Evolutionary conservation across 2,329 filamentous ascomycete genomes (phyloP).

Genomic region (Lasiodiplodia hormozganensis): DNA sequence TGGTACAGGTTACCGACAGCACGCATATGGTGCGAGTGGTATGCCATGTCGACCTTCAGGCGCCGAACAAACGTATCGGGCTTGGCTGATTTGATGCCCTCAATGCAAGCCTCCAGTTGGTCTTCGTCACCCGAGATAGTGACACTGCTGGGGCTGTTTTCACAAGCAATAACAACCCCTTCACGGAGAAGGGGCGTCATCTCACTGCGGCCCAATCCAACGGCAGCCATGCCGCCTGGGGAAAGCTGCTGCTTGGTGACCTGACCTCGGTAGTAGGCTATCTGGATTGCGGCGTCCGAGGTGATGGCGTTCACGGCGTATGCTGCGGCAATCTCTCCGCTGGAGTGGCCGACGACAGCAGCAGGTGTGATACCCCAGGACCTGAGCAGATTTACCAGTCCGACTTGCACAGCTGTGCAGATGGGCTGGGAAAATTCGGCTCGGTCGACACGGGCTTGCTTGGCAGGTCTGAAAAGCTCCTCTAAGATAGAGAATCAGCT

Average conservation of each 20-base stretch:
- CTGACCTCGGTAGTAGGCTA: slow-evolving; percentile 29
- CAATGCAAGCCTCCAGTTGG: slow-evolving; percentile 26
- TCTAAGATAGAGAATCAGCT: background rate
- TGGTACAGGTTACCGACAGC: slow-evolving; percentile 35
- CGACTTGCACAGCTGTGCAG: slow-evolving; percentile 29
- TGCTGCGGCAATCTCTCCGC: slow-evolving; percentile 30
- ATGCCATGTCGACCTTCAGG: slow-evolving; percentile 38
- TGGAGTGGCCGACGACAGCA: slow-evolving; percentile 29
- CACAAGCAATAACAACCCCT: slow-evolving; percentile 30
- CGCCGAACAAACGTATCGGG: slow-evolving; percentile 21
- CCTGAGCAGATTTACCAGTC: slow-evolving; percentile 19
- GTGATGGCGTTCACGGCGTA: slow-evolving; percentile 23
- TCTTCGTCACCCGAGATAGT: slow-evolving; percentile 37
- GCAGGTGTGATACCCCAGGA: slow-evolving; percentile 6
- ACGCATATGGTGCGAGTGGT: slow-evolving; percentile 41
- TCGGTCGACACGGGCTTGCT: background rate
- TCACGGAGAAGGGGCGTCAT: slow-evolving; percentile 13
- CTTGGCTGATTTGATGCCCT: slow-evolving; percentile 12
- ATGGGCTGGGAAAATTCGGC: slow-evolving; percentile 31
- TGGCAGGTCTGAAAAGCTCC: slow-evolving; percentile 16
- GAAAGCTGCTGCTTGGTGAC: slow-evolving; percentile 30
- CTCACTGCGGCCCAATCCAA: slow-evolving; percentile 9
- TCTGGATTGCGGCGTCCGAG: slow-evolving; percentile 16
- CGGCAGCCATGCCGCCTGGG: slow-evolving; percentile 17
- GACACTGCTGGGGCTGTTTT: slow-evolving; percentile 35